A percentile compares a stretch with the other conserved stretches of the same genome.
These are phyloP conservation scores for Talaromyces sp. DNA, from an alignment of 2,329 filamentous ascomycete species.

Conservation along the genomic window DNA sequence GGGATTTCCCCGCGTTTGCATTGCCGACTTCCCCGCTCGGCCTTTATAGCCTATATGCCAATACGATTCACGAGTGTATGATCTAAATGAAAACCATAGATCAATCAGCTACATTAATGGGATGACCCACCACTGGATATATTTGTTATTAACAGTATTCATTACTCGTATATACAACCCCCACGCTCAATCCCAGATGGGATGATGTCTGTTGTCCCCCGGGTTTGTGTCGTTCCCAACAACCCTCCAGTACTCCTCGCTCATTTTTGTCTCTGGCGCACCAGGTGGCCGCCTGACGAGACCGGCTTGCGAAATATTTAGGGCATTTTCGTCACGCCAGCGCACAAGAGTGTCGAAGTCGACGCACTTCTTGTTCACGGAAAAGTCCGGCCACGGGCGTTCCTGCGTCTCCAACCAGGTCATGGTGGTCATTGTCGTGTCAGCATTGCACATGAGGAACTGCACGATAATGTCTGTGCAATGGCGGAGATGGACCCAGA, in stretches of 20 bases:
- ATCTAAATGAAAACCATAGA: not conserved
- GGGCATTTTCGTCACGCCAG: constrained; percentile 14
- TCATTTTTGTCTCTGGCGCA: constrained; percentile 5
- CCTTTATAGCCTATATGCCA: not conserved
- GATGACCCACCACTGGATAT: not conserved
- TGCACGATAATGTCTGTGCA: constrained; percentile 34
- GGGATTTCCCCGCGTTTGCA: not conserved
- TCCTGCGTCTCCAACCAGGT: constrained; percentile 28
- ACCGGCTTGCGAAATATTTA: constrained; percentile 9
- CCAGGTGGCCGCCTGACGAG: constrained; percentile 8
- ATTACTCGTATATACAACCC: not conserved
- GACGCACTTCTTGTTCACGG: constrained; percentile 26
- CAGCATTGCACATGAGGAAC: constrained; percentile 28
- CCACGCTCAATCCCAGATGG: constrained; percentile 1
- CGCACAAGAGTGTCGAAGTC: constrained; percentile 21
- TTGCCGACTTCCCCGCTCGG: not conserved
- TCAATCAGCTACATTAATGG: not conserved
- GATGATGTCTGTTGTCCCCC: constrained; percentile 11
- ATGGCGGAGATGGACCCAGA: constrained; percentile 28
- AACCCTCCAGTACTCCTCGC: constrained; percentile 10
- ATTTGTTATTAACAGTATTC: not conserved
- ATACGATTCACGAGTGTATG: not conserved
- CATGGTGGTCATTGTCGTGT: constrained; percentile 27
- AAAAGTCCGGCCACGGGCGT: constrained; percentile 29
- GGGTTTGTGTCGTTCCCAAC: constrained; percentile 10